Evolutionary conservation across 306 rosid genomes (phyloP).

Genomic region (Pterocarpus santalinus): DNA sequence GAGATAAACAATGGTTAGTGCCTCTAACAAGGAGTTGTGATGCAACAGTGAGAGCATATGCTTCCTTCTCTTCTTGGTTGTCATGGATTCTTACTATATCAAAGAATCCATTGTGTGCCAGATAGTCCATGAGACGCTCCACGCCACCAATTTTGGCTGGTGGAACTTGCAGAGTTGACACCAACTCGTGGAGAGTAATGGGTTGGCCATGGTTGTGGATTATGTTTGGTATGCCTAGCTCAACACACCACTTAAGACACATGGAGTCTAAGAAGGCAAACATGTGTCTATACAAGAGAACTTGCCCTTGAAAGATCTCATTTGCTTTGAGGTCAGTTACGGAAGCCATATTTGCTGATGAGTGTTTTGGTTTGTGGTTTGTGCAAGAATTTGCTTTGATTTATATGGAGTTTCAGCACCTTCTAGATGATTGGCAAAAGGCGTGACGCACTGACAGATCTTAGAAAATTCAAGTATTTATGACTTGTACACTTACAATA

Average conservation of each 20-base stretch:
- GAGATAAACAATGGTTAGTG: neutral
- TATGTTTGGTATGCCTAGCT: conserved; percentile 36
- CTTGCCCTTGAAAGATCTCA: conserved; percentile 35
- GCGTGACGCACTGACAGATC: too few relatives aligned
- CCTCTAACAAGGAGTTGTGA: conserved; percentile 29
- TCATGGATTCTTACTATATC: neutral
- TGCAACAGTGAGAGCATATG: conserved; percentile 46
- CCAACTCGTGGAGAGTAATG: conserved; percentile 44
- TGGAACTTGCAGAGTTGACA: conserved; percentile 45
- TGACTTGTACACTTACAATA: too few relatives aligned
- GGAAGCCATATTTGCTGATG: neutral
- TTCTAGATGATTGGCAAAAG: too few relatives aligned
- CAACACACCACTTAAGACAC: conserved; percentile 34
- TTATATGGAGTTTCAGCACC: neutral
- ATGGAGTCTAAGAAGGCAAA: neutral
- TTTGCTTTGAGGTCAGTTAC: neutral
- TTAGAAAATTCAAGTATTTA: too few relatives aligned
- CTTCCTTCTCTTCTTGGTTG: conserved; percentile 37
- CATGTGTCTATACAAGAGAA: neutral
- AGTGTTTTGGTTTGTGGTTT: neutral
- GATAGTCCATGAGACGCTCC: conserved; percentile 42
- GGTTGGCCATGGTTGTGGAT: conserved; percentile 46
- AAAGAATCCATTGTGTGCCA: conserved; percentile 49
- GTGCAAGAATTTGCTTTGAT: neutral
- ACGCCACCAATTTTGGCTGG: conserved; percentile 19